Percentiles rank a stretch among this genome's conserved stretches.
These are phyloP conservation scores for Globisporangium echinulatum DNA, from an alignment of 352 stramenopile species.

Conservation along the genomic window DNA sequence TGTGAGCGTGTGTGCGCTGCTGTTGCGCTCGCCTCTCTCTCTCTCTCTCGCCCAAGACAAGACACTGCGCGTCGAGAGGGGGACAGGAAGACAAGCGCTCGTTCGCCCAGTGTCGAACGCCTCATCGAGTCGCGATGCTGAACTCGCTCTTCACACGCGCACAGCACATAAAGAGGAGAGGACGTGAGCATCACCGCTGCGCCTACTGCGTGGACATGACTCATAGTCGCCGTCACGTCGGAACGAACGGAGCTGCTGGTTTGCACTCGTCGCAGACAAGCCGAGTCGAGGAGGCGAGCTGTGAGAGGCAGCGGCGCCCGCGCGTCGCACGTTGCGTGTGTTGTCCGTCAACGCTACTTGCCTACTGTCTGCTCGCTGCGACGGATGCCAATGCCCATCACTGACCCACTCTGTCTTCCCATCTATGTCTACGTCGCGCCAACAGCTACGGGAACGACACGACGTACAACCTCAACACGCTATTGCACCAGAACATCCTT, in stretches of 20 bases:
- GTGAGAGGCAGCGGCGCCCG: no score
- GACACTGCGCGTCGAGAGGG: no score
- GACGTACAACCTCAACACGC: slow-evolving; percentile 96
- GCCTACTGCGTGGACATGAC: no score
- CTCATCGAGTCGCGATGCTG: neutral
- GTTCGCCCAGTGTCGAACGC: neutral
- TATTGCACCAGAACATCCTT: slow-evolving; percentile 94
- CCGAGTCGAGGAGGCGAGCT: no score
- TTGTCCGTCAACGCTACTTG: neutral
- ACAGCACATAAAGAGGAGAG: no score
- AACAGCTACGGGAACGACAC: slow-evolving; percentile 76
- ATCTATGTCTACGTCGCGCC: neutral
- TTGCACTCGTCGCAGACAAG: no score
- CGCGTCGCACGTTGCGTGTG: no score
- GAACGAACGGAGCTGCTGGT: no score
- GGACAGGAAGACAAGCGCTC: neutral
- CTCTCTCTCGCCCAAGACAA: neutral
- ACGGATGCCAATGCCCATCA: neutral
- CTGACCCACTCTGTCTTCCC: neutral
- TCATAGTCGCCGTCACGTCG: no score
- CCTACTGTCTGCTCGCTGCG: neutral
- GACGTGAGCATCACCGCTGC: no score
- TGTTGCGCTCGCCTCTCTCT: slow-evolving; percentile 1
- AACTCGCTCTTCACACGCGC: no score
- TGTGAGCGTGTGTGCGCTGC: no score